phyloP scores from a whole-genome alignment of 2,329 filamentous ascomycete species.

The Fusarium mangiferae region DNA sequence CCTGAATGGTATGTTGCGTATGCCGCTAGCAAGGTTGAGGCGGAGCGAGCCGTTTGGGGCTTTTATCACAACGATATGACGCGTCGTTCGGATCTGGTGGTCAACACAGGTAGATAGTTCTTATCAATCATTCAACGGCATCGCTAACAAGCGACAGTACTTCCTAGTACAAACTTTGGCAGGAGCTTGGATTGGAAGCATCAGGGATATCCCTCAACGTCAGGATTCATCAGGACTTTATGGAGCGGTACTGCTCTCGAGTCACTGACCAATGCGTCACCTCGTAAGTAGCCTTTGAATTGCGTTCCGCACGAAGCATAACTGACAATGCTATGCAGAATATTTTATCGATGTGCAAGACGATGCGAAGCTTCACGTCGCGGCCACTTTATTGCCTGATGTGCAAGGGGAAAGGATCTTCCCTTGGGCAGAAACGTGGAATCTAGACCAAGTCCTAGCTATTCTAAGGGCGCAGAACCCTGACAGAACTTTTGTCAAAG shows the following conservation, averaged over 20 bases:
- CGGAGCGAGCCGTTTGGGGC: constrained; percentile 50
- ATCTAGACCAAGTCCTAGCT: constrained; percentile 54
- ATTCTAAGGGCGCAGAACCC: constrained; percentile 37
- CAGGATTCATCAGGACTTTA: constrained; percentile 18
- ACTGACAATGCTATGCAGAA: constrained; percentile 40
- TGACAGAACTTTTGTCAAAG: constrained; percentile 13
- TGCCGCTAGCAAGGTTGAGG: constrained; percentile 49
- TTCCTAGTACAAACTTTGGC: constrained; percentile 42
- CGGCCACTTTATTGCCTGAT: constrained; percentile 57
- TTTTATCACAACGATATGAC: constrained; percentile 29
- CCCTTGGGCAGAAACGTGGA: constrained; percentile 59
- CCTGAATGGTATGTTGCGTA: constrained; percentile 42
- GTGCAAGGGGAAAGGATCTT: constrained; percentile 63
- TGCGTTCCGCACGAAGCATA: not conserved
- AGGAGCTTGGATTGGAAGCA: constrained; percentile 22
- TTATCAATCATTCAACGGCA: rapidly evolving
- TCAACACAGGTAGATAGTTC: constrained; percentile 21
- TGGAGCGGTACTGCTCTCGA: constrained; percentile 20
- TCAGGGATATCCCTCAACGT: constrained; percentile 35
- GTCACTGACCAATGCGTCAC: not conserved
- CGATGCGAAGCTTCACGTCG: constrained; percentile 60
- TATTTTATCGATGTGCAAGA: constrained; percentile 60
- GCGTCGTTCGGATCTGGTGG: constrained; percentile 37
- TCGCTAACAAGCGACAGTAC: constrained; percentile 4
- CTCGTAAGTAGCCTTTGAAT: not conserved